A percentile compares a stretch with the other conserved stretches of the same genome.
Conservation (phyloP, 176 grass and related monocot species). For the Tillandsia fasciculata region DNA sequence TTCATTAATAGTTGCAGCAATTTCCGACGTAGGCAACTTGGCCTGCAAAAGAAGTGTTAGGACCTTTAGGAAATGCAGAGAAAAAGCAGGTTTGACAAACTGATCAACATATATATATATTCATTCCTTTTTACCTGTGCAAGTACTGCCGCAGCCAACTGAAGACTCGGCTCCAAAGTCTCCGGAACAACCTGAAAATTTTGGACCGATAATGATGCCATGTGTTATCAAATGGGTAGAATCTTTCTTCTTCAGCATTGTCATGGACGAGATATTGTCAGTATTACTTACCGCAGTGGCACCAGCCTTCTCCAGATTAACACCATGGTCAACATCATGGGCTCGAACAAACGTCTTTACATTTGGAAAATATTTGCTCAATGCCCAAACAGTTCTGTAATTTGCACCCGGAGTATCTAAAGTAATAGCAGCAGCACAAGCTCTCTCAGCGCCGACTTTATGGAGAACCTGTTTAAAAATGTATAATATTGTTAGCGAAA, state of each 20-base stretch:
- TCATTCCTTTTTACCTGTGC: conserved; percentile 52
- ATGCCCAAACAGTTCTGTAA: conserved; percentile 96
- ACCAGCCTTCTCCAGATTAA: conserved; percentile 99
- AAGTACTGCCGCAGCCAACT: conserved; percentile 94
- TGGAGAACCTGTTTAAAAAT: conserved; percentile 65
- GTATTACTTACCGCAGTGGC: conserved; percentile 72
- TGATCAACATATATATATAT: no score
- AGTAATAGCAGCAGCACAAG: conserved; percentile 94
- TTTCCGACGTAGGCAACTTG: conserved; percentile 93
- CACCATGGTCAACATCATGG: conserved; percentile 93
- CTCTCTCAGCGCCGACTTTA: conserved; percentile 97
- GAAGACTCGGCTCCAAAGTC: conserved; percentile 98
- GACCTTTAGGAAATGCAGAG: conserved; percentile 5
- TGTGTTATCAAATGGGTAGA: neutral
- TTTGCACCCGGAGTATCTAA: conserved; percentile 98
- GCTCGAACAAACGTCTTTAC: conserved; percentile 97
- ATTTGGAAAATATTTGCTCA: conserved; percentile 95
- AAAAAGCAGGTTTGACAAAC: neutral
- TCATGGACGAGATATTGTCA: neutral
- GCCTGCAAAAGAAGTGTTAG: conserved; percentile 36
- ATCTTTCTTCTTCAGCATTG: neutral
- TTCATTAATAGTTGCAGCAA: conserved; percentile 83
- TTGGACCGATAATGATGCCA: neutral
- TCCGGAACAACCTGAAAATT: conserved; percentile 78
- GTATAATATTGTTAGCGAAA: conserved; percentile 13